phyloP scores from a whole-genome alignment of 176 grass and related monocot genomes.

The Hsuehochloa calcarea region DNA sequence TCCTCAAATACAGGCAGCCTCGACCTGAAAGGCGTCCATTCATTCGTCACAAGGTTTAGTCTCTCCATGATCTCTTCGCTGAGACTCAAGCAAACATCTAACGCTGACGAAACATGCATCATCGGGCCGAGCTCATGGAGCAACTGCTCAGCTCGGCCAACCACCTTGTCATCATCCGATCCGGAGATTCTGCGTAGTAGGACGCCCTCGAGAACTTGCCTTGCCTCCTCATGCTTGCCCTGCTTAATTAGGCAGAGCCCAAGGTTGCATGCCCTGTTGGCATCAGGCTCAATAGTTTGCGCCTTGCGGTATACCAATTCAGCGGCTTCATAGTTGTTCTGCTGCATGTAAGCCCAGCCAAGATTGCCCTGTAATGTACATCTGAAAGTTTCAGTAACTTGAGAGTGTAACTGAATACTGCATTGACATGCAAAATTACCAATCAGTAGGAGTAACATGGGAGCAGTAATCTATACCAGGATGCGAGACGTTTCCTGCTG shows the following conservation, averaged over 20 bases:
- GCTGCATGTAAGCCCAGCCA: slow-evolving; percentile 97
- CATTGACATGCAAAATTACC: background rate
- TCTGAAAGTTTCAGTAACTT: background rate
- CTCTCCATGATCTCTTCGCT: slow-evolving; percentile 70
- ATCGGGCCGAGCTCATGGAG: slow-evolving; percentile 39
- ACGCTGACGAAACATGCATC: background rate
- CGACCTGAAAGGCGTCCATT: slow-evolving; percentile 72
- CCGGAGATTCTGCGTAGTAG: slow-evolving; percentile 33
- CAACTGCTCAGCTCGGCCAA: slow-evolving; percentile 59
- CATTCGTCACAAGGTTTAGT: slow-evolving; percentile 58
- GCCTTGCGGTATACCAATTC: slow-evolving; percentile 82
- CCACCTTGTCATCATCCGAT: slow-evolving; percentile 51
- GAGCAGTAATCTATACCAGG: slow-evolving; percentile 41
- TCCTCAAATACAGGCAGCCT: slow-evolving; percentile 98
- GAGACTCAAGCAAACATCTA: slow-evolving; percentile 39
- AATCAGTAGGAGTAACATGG: background rate
- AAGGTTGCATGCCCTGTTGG: slow-evolving; percentile 87
- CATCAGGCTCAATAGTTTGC: slow-evolving; percentile 70
- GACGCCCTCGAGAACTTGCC: slow-evolving; percentile 48
- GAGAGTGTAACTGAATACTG: background rate
- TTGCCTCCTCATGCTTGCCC: slow-evolving; percentile 48
- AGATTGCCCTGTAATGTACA: slow-evolving; percentile 67
- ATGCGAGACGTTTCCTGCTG: slow-evolving; percentile 81
- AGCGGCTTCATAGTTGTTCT: slow-evolving; percentile 61
- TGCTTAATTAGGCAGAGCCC: slow-evolving; percentile 73